Percentiles rank a stretch among this genome's conserved stretches.
These are phyloP conservation scores for Pleurotus tuoliensis DNA, from an alignment of 768 basidiomycete species.

Conservation along the genomic window DNA sequence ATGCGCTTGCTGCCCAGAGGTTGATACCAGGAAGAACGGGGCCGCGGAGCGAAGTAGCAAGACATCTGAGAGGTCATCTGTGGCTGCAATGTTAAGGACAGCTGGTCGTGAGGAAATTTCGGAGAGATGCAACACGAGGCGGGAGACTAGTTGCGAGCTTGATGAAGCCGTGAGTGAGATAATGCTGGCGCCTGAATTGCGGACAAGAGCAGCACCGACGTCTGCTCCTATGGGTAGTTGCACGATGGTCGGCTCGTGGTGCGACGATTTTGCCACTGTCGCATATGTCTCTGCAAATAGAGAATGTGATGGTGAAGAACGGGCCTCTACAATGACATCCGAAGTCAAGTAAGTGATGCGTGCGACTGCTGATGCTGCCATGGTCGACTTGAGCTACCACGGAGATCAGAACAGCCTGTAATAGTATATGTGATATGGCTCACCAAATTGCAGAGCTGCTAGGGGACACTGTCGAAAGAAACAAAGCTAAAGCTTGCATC, in stretches of 20 bases:
- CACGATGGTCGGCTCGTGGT: conserved; percentile 39
- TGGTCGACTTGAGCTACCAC: conserved; percentile 7
- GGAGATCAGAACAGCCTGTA: background rate
- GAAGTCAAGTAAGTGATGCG: conserved; percentile 72
- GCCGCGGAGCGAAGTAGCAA: conserved; percentile 75
- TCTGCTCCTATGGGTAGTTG: conserved; percentile 64
- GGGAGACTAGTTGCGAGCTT: conserved; percentile 47
- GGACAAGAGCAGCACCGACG: conserved; percentile 52
- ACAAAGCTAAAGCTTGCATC: conserved; percentile 6
- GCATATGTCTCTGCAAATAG: conserved; percentile 37
- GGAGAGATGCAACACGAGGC: conserved; percentile 65
- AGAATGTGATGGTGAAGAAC: conserved; percentile 39
- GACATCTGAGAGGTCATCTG: conserved; percentile 67
- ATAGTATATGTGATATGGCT: background rate
- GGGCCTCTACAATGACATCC: conserved; percentile 59
- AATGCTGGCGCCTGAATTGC: conserved; percentile 41
- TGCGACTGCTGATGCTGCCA: conserved; percentile 38
- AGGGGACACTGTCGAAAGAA: background rate
- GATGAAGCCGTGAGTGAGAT: conserved; percentile 55
- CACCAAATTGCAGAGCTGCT: background rate
- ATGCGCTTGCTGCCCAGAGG: conserved; percentile 75
- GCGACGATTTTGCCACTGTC: conserved; percentile 27
- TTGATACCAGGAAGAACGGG: conserved; percentile 80
- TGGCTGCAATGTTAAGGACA: conserved; percentile 67
- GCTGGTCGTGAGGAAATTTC: conserved; percentile 63